phyloP scores from a whole-genome alignment of 495 filamentous ascomycete species.

The Penicillium samsonianum region DNA sequence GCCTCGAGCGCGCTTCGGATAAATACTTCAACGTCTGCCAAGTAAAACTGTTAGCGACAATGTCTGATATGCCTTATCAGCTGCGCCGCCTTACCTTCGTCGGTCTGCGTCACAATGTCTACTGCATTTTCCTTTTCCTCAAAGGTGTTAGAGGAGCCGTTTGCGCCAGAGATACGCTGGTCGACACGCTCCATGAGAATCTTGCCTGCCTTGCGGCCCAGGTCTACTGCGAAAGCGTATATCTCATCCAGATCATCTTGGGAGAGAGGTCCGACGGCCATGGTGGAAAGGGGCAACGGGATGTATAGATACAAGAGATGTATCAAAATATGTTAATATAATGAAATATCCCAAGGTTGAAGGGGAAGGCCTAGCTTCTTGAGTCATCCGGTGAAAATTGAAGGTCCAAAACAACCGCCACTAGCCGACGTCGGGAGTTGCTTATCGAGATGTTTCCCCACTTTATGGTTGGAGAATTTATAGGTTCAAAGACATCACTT shows the following conservation, averaged over 20 bases:
- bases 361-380: not conserved
- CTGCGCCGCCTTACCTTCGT: constrained; percentile 51
- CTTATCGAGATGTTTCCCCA: constrained; percentile 21
- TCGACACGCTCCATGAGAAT: constrained; percentile 55
- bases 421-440: constrained; percentile 20
- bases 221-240: constrained; percentile 63
- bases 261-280: constrained; percentile 25
- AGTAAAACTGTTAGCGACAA: constrained; percentile 25
- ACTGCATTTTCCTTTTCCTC: constrained; percentile 66
- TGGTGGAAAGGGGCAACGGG: constrained; percentile 4
- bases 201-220: constrained; percentile 63
- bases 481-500: not conserved
- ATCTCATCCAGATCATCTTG: constrained; percentile 57
- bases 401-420: constrained; percentile 24
- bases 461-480: not conserved
- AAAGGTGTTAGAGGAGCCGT: constrained; percentile 27
- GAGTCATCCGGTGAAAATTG: constrained; percentile 25
- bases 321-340: not conserved
- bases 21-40: constrained; percentile 67
- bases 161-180: constrained; percentile 38
- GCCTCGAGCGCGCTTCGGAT: constrained; percentile 55
- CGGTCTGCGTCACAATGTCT: constrained; percentile 70
- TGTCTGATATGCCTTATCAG: constrained; percentile 24
- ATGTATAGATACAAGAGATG: not conserved
- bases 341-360: not conserved